These are phyloP conservation scores for Aspergillus heteromorphus DNA, from an alignment of 495 filamentous ascomycete genomes.

Conservation along the genomic window DNA sequence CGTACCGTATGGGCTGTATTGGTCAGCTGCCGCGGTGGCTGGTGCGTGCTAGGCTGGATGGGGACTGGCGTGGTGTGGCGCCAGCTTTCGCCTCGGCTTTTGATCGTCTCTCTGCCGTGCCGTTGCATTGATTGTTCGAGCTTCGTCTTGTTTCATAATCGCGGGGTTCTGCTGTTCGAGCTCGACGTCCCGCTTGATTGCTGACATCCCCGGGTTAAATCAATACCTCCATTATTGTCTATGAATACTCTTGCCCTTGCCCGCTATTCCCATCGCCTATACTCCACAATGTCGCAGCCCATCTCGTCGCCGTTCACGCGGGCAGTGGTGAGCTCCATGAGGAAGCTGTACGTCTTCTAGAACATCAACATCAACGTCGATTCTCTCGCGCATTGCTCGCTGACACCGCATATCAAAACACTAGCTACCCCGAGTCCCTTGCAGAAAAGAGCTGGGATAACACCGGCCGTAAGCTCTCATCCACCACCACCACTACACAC, in stretches of 20 bases:
- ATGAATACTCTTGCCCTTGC: constrained; percentile 11
- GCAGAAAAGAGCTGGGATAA: constrained; percentile 94
- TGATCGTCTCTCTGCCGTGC: not conserved
- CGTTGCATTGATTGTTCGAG: too few species aligned
- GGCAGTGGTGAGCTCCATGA: constrained; percentile 75
- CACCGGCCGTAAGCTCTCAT: constrained; percentile 62
- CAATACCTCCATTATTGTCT: constrained; percentile 1
- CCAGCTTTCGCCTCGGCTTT: constrained; percentile 11
- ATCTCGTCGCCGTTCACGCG: constrained; percentile 63
- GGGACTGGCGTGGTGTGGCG: constrained; percentile 6
- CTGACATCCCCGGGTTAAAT: not conserved
- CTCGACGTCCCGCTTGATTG: not conserved
- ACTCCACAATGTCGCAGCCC: constrained; percentile 28
- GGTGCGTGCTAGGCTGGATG: not conserved
- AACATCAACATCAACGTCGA: not conserved
- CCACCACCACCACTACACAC: not conserved
- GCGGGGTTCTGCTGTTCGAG: not conserved
- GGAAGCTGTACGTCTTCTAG: constrained; percentile 62
- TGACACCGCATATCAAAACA: not conserved
- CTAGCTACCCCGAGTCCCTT: constrained; percentile 79
- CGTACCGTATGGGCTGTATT: not conserved
- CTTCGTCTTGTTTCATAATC: not conserved
- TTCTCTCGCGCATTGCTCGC: not conserved
- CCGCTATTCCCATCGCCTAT: constrained; percentile 18
- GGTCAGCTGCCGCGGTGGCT: constrained; percentile 1